Evolutionary conservation across 1,284 basidiomycete genomes (phyloP).

Genomic region (Ganoderma resinaceum): DNA sequence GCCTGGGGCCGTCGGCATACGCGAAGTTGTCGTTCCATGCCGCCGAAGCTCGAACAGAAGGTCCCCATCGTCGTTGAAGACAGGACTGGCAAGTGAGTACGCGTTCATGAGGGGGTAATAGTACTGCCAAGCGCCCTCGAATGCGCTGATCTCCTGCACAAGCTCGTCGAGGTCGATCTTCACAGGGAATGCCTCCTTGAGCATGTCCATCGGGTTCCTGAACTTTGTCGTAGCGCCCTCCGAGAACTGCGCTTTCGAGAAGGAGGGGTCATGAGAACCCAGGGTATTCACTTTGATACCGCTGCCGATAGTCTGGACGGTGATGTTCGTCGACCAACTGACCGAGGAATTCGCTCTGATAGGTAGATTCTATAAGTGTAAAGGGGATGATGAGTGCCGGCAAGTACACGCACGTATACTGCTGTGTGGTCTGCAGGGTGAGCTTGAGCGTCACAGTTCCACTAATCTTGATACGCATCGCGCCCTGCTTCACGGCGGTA

Average conservation of each 20-base stretch:
- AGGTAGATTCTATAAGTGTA: conserved; percentile 2
- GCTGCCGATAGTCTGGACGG: conserved; percentile 27
- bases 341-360: conserved; percentile 34
- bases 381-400: background rate
- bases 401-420: conserved; percentile 32
- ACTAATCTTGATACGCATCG: conserved; percentile 38
- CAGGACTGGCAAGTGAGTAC: conserved; percentile 40
- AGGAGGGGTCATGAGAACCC: conserved; percentile 26
- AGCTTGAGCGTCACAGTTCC: conserved; percentile 39
- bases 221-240: conserved; percentile 17
- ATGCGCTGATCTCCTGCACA: conserved; percentile 36
- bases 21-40: conserved; percentile 8
- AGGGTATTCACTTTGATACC: conserved; percentile 31
- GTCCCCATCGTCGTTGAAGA: conserved; percentile 42
- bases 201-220: conserved; percentile 27
- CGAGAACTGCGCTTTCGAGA: conserved; percentile 21
- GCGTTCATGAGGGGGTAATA: conserved; percentile 37
- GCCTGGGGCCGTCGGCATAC: conserved; percentile 4
- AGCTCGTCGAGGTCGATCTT: conserved; percentile 36
- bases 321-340: conserved; percentile 33
- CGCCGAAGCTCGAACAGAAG: conserved; percentile 42
- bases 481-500: conserved; percentile 33
- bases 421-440: conserved; percentile 28
- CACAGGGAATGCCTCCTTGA: conserved; percentile 22
- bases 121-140: conserved; percentile 42